Base-by-base conservation (phyloP, 768 basidiomycete genomes). In the Lentinula boryana region DNA sequence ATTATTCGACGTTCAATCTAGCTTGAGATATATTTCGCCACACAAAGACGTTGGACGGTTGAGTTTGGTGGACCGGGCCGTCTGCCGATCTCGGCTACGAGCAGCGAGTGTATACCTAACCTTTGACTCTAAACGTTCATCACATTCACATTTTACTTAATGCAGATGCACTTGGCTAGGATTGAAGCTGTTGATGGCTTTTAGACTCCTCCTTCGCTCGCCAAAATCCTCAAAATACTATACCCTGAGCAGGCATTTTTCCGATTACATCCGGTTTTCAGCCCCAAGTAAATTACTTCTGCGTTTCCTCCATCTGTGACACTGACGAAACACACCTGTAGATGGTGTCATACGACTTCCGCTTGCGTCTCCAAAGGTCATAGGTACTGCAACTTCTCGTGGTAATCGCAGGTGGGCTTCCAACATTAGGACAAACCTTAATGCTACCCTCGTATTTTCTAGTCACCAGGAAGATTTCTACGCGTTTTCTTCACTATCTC, bases 391-490 rank as follows among this genome's bases (percentile, higher is more conserved):
- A 5, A 86, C 81, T 60, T 89, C 89, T 21, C 81, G 93, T 48
- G 92, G 92, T 44, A 87, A 86, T 67, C 78, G 91, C 72, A 80
- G 81, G 92, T 88, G 68, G 33, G 66, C 63, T 51, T 53, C 48
- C 27, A 33, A 51, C 40, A 46, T 60, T 33, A 21, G 10, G 3
- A 15, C 41, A 5, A 36, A 23, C 32, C 12, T 3, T 56, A 49
- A 51, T 44, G 40, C 9, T 35, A 48, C 38, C 56, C 40, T 59
- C 46, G 56, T 63, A 68, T 62, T 58, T 58, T 60, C 56, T 54
- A 95, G 93, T 63, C 86, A 95, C 63, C 94, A 96, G 71, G 94
- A 96, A 74, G 95, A 97, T 68, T 91, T 89, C 63, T 84, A 89
- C 68, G 78, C 87, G 13, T 89, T 89, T 68, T 83, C 86, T 6